Percentiles rank a stretch among this genome's conserved stretches.
Conservation (phyloP, 768 basidiomycete genomes). For the Hericium erinaceus region DNA sequence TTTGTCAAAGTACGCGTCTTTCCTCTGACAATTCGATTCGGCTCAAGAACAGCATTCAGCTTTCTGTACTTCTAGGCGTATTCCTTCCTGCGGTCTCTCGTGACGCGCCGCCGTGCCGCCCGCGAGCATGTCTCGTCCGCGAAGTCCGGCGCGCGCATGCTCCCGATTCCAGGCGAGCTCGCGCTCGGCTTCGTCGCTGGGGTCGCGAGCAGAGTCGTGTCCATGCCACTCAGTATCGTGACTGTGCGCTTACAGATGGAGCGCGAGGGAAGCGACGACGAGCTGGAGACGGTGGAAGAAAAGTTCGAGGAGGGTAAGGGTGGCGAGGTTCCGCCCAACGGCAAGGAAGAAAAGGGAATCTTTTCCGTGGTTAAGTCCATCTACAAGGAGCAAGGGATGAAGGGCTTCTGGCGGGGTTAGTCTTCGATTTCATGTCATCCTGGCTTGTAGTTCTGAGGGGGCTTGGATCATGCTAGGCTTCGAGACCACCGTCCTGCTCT, state of each 20-base stretch:
- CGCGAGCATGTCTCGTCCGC: neutral
- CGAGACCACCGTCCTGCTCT: slow-evolving; percentile 37
- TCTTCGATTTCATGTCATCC: neutral
- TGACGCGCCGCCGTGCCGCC: slow-evolving; percentile 24
- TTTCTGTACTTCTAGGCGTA: slow-evolving; percentile 57
- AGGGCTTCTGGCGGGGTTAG: slow-evolving; percentile 49
- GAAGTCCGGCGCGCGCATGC: slow-evolving; percentile 7
- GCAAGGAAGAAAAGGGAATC: neutral
- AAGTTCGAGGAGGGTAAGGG: slow-evolving; percentile 4
- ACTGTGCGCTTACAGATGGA: slow-evolving; percentile 45
- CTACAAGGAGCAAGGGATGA: slow-evolving; percentile 37
- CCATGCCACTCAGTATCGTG: slow-evolving; percentile 47
- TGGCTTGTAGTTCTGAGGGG: neutral
- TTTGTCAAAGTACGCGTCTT: slow-evolving; percentile 37
- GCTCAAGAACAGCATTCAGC: slow-evolving; percentile 20
- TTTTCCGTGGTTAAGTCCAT: slow-evolving; percentile 19
- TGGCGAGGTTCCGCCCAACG: neutral
- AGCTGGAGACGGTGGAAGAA: slow-evolving; percentile 15
- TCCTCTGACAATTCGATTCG: neutral
- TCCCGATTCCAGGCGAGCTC: slow-evolving; percentile 36
- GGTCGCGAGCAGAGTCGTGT: slow-evolving; percentile 42
- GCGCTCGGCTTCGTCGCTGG: slow-evolving; percentile 48
- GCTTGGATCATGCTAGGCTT: slow-evolving; percentile 30
- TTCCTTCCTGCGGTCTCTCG: slow-evolving; percentile 35
- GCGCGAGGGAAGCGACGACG: slow-evolving; percentile 21